These are phyloP conservation scores for Fusarium drepaniforme DNA, from an alignment of 2,329 filamentous ascomycete genomes.

Conservation along the genomic window DNA sequence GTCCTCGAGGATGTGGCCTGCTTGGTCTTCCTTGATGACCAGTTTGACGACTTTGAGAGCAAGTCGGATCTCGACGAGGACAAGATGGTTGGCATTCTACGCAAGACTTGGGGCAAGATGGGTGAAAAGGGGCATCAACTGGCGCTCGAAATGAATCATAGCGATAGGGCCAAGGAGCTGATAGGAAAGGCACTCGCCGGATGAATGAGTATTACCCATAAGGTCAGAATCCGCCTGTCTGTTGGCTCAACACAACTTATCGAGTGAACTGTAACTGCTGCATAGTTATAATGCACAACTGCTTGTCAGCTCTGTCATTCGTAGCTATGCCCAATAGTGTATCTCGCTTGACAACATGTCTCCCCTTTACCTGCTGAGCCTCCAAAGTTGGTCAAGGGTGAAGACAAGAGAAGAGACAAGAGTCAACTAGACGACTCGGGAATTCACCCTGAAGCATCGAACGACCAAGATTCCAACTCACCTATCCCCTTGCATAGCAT, in stretches of 20 bases:
- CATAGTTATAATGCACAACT: not conserved
- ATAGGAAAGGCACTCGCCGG: slow-evolving; percentile 70
- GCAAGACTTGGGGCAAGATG: slow-evolving; percentile 85
- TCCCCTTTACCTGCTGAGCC: not conserved
- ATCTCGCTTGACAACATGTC: not conserved
- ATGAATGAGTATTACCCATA: slow-evolving; percentile 8
- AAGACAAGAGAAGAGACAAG: not conserved
- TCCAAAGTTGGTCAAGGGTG: not conserved
- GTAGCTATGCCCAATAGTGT: not conserved
- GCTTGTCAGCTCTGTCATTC: not conserved
- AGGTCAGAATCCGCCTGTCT: not conserved
- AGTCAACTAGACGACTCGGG: not conserved
- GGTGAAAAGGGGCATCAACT: slow-evolving; percentile 70
- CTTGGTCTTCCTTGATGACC: slow-evolving; percentile 88
- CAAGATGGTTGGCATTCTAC: slow-evolving; percentile 78
- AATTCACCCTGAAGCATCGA: not conserved
- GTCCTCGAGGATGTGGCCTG: slow-evolving; percentile 88
- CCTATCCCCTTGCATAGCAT: slow-evolving; percentile 16
- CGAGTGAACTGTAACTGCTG: not conserved
- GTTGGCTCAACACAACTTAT: not conserved
- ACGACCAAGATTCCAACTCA: not conserved
- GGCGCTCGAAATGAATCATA: slow-evolving; percentile 75
- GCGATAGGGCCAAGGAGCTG: slow-evolving; percentile 70
- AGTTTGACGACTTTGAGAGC: slow-evolving; percentile 83
- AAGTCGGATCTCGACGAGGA: slow-evolving; percentile 76